A percentile compares a stretch with the other conserved stretches of the same genome.
phyloP scores from a whole-genome alignment of 805 yeast species.

The Clavispora phyllophila region DNA sequence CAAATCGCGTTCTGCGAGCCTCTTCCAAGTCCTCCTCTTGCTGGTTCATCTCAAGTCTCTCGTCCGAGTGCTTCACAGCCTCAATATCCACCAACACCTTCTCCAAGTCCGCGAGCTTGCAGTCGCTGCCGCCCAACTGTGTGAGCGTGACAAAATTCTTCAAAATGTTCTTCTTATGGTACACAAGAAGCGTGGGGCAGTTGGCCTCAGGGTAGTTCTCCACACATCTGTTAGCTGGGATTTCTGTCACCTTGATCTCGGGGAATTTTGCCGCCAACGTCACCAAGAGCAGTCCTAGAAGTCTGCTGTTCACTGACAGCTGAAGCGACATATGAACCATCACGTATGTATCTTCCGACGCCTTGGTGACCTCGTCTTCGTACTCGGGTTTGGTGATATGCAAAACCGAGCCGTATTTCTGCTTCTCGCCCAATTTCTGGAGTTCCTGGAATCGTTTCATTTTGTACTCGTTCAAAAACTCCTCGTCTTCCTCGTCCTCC shows the following conservation, averaged over 20 bases:
- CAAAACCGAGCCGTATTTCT: conserved; percentile 67
- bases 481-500: conserved; percentile 93
- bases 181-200: conserved; percentile 87
- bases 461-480: conserved; percentile 73
- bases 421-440: conserved; percentile 49
- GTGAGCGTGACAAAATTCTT: conserved; percentile 79
- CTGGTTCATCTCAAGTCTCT: conserved; percentile 57
- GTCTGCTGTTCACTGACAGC: conserved; percentile 66
- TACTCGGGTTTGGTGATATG: conserved; percentile 88
- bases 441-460: conserved; percentile 74
- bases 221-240: conserved; percentile 84
- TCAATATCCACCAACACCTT: conserved; percentile 59
- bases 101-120: conserved; percentile 68
- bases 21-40: conserved; percentile 50
- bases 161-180: conserved; percentile 70
- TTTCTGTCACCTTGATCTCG: conserved; percentile 88
- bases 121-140: conserved; percentile 78
- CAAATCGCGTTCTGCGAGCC: conserved; percentile 47
- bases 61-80: conserved; percentile 63
- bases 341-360: conserved; percentile 60
- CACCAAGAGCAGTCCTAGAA: conserved; percentile 55
- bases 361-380: conserved; percentile 76
- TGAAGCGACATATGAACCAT: conserved; percentile 72
- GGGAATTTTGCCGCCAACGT: conserved; percentile 61
- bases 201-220: conserved; percentile 87